Evolutionary conservation across 352 stramenopile species (phyloP), one percentile per base, ranked within the genome.

Genomic region (Labyrinthula sp.): DNA sequence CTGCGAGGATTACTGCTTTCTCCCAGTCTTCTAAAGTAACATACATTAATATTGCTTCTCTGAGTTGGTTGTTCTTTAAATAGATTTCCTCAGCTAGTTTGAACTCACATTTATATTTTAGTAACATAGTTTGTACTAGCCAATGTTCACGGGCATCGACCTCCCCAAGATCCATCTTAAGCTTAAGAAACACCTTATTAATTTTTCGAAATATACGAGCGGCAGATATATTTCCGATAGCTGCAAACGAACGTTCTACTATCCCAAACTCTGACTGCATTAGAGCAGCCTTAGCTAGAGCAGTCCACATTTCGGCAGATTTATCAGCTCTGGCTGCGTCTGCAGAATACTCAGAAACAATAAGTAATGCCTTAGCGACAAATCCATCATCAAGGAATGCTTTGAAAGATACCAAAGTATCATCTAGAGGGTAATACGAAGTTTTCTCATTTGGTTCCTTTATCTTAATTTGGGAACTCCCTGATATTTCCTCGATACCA

Each of bases 21-120:
- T 91, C 79, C 67, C 75, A 92, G 57, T 87, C 79, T 48, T 89
- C 76, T 36, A 93, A 49, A 22, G 82, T 69, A 60, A 92, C 74
- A 58, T 92, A 92, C 79, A 93, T 91, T 23, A 79, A 65, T 38
- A 93, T 89, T 7, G 78, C 77, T 22, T 93, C 81, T 38, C 90
- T 77, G 12, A 89, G 56, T 45, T 54, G 46, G 8, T 66, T 66
- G 47, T 91, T 78, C 0, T 75, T 73, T 12, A 93, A 61, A 29
- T 90, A 56, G 25, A 90, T 70, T 47, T 84, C 69, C 63, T 93
- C 81, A 1, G 81, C 79, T 29, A 68, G 72, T 20, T 71, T 65
- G 37, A 85, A 79, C 58, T 92, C 75, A 54, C 83, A 84, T 45
- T 81, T 74, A 39, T 92, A 67, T 29, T 87, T 48, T 14, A 68